Conservation (phyloP, 768 basidiomycete genomes). For the Omphalotus guepiniiformis region DNA sequence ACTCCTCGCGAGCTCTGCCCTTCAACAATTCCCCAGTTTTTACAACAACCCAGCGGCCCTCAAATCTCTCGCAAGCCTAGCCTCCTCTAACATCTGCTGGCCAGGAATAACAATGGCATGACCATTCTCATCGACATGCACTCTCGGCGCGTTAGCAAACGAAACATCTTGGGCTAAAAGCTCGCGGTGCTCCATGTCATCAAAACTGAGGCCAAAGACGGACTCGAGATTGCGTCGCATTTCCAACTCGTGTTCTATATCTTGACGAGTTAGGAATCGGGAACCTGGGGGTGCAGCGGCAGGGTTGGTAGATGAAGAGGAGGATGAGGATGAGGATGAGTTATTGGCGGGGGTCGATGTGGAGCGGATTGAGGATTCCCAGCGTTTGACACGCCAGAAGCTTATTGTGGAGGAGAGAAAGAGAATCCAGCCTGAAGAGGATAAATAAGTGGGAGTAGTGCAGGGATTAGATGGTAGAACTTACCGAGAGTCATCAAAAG, state of each 20-base stretch:
- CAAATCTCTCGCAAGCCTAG: conserved; percentile 44
- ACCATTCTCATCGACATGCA: conserved; percentile 20
- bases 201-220: conserved; percentile 46
- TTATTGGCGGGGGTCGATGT: conserved; percentile 12
- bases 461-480: conserved; percentile 10
- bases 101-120: conserved; percentile 24
- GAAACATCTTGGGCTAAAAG: neutral
- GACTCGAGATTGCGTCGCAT: conserved; percentile 47
- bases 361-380: conserved; percentile 68
- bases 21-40: too few relatives aligned
- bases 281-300: neutral
- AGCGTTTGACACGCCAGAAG: conserved; percentile 82
- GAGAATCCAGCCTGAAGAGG: conserved; percentile 77
- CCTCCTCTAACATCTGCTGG: conserved; percentile 34
- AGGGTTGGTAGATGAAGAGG: conserved; percentile 15
- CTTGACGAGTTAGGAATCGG: conserved; percentile 36
- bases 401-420: conserved; percentile 79
- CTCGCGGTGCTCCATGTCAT: conserved; percentile 25
- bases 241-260: conserved; percentile 46
- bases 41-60: conserved; percentile 53
- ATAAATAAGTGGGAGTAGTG: conserved; percentile 1
- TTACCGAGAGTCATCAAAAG: conserved; percentile 84
- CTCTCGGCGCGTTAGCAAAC: neutral
- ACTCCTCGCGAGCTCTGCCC: too few relatives aligned
- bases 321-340: neutral